Percentiles rank a stretch among this genome's conserved stretches.
phyloP scores from a whole-genome alignment of 2,329 filamentous ascomycete genomes.

The Trichoderma sp. region DNA sequence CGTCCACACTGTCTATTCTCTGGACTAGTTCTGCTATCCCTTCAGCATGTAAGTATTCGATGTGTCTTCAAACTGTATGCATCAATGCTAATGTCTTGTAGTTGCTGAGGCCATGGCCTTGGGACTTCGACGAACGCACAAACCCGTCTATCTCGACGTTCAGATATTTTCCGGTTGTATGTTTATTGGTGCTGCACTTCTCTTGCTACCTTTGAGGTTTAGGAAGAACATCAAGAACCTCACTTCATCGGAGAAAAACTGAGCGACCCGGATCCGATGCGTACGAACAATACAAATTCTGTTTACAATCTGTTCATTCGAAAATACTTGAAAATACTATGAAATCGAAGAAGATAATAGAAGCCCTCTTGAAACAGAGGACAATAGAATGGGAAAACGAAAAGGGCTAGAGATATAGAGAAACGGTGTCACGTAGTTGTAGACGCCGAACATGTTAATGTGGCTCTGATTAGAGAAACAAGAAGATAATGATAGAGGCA shows the following conservation, averaged over 20 bases:
- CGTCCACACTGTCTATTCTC: slow-evolving; percentile 17
- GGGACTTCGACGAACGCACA: background rate
- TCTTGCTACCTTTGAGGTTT: slow-evolving; percentile 8
- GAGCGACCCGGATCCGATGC: background rate
- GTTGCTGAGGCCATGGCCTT: slow-evolving; percentile 23
- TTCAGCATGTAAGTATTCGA: slow-evolving; percentile 11
- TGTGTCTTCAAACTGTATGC: background rate
- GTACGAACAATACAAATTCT: too few relatives aligned
- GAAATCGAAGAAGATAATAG: background rate
- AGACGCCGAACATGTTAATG: background rate
- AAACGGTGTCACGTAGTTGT: background rate
- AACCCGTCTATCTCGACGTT: slow-evolving; percentile 12
- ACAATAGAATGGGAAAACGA: background rate
- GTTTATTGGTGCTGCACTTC: slow-evolving; percentile 10
- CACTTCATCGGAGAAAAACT: background rate
- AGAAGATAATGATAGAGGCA: background rate
- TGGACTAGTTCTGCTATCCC: slow-evolving; percentile 12
- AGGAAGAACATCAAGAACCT: background rate
- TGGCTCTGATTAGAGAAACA: background rate
- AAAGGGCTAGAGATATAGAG: background rate
- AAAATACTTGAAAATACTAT: background rate
- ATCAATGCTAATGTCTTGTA: background rate
- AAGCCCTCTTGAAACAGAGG: background rate
- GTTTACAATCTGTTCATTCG: background rate
- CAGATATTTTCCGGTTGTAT: slow-evolving; percentile 13